Base-by-base conservation (phyloP, 2,329 filamentous ascomycete genomes). In the Diaporthe velutina region DNA sequence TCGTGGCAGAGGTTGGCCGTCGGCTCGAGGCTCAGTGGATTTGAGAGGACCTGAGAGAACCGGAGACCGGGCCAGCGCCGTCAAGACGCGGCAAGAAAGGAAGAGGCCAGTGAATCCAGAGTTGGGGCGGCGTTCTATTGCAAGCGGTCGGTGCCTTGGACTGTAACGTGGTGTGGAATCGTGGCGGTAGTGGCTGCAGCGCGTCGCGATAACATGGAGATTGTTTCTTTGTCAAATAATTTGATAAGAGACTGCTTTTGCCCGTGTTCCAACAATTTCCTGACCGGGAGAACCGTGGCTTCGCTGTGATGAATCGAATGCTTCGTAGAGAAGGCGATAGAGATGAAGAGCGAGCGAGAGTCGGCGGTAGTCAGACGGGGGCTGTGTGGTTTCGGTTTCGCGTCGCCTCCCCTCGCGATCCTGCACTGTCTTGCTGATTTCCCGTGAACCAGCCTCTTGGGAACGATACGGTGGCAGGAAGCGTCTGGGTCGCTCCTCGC, bases 1-100 rank as follows among this genome's bases (percentile, higher is more conserved):
- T 95, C 86, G 86, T 92, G 86, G 81, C 79, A 78, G 77, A 75
- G 78, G 70, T 76, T 67, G 75, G 79, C 77, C 81, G 79, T 70
- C 67, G 60, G 76, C 73, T 72, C 50, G 60, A 75, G 74, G 73
- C 74, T 73, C 74, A 55, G 61, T 40, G 50, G 54, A 33, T 45
- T 33, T 25, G 45, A 68, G 35, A 64, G 70, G 76, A 77, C 77
- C 72, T 30, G n/a, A n/a, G n/a, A n/a, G n/a, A n/a, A n/a, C n/a
- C n/a, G 67, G 73, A 55, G 74, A 73, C 76, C 73, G 71, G 79
- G 84, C 85, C 85, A 78, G 83, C 85, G 85, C 81, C 85, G 75
- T 85, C 80, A 83, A 85, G 85, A 86, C 85, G 85, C 84, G 85
- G 85, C 84, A 61, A 75, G 67, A 28, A 67, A 77, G 71, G 54